Evolutionary conservation across 495 filamentous ascomycete species (phyloP).

Genomic region (Neurospora hispaniola): DNA sequence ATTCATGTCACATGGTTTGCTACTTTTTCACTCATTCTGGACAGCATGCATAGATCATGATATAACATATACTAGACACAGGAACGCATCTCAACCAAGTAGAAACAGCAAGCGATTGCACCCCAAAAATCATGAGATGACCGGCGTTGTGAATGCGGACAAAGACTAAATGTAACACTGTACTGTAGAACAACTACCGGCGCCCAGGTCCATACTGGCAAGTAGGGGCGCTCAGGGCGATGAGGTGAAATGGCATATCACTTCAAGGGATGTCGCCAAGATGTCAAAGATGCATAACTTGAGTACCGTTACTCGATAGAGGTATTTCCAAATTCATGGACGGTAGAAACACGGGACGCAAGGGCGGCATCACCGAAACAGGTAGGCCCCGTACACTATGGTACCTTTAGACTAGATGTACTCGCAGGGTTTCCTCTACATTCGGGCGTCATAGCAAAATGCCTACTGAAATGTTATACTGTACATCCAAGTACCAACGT

Average conservation of each 20-base stretch:
- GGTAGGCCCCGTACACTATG: background rate
- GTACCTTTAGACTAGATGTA: too few species aligned
- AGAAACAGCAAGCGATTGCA: background rate
- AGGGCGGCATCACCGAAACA: background rate
- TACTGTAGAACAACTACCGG: background rate
- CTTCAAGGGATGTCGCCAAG: background rate
- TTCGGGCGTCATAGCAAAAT: background rate
- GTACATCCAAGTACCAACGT: background rate
- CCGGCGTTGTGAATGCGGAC: background rate
- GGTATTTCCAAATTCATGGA: background rate
- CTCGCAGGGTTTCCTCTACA: background rate
- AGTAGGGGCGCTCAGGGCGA: background rate
- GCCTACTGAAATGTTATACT: background rate
- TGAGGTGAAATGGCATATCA: background rate
- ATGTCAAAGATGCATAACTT: background rate
- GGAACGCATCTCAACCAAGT: background rate
- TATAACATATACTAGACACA: background rate
- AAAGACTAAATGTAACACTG: background rate
- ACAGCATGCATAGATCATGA: background rate
- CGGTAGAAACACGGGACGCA: background rate
- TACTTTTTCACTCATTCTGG: background rate
- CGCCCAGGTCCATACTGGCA: background rate
- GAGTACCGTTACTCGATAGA: background rate
- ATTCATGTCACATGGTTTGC: background rate
- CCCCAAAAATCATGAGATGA: background rate